A percentile compares a stretch with the other conserved stretches of the same genome.
Conservation (phyloP, 2,329 filamentous ascomycete species). For the Sordariomycetes sp. region DNA sequence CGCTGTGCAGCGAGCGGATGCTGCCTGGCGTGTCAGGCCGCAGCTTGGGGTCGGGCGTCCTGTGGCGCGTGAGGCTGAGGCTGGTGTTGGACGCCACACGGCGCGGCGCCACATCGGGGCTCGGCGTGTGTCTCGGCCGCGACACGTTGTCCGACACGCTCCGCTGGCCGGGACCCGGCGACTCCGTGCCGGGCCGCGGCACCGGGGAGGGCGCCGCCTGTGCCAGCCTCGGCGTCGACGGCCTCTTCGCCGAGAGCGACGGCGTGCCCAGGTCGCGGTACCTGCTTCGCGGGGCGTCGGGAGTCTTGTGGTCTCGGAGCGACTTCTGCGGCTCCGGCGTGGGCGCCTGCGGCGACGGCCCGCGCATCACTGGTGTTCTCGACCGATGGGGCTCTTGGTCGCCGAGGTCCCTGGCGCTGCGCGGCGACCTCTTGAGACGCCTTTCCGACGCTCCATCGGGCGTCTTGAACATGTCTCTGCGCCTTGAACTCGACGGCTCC, state of each 20-base stretch:
- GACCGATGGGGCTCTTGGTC: slow-evolving; percentile 17
- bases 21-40: slow-evolving; percentile 55
- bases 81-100: slow-evolving; percentile 43
- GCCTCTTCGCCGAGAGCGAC: slow-evolving; percentile 6
- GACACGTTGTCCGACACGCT: slow-evolving; percentile 26
- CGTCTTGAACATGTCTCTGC: slow-evolving; percentile 1
- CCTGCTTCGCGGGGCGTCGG: slow-evolving; percentile 11
- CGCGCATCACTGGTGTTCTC: slow-evolving; percentile 26
- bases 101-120: slow-evolving; percentile 16
- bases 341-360: slow-evolving; percentile 21
- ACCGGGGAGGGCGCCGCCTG: neutral
- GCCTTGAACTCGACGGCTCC: slow-evolving; percentile 2
- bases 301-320: slow-evolving; percentile 11
- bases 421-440: slow-evolving; percentile 8
- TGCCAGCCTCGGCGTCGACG: slow-evolving; percentile 15
- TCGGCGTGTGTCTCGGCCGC: slow-evolving; percentile 5
- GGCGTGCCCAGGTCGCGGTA: slow-evolving; percentile 13
- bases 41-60: slow-evolving; percentile 42
- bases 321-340: slow-evolving; percentile 36
- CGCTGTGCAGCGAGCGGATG: slow-evolving; percentile 31
- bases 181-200: neutral
- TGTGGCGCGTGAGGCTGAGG: slow-evolving; percentile 37
- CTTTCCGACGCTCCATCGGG: slow-evolving; percentile 15
- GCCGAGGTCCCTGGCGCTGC: slow-evolving; percentile 3
- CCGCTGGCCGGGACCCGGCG: slow-evolving; percentile 11